phyloP scores from a whole-genome alignment of 768 basidiomycete genomes.

The Xanthoconium stramineum region DNA sequence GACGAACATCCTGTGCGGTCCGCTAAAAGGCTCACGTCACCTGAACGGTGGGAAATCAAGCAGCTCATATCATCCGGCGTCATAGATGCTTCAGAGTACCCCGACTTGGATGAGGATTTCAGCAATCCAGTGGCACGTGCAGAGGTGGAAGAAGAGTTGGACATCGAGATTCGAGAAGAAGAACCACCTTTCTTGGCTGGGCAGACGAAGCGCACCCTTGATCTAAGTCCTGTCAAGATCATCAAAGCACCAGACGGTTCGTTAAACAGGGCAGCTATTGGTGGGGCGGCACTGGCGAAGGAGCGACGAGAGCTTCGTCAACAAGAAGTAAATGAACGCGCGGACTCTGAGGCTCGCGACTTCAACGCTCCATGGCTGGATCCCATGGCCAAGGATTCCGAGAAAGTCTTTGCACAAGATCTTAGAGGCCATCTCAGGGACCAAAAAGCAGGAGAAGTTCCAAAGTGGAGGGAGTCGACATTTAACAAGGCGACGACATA shows the following conservation, averaged over 20 bases:
- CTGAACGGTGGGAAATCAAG: slow-evolving; percentile 99
- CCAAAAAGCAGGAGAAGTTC: slow-evolving; percentile 77
- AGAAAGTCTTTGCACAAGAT: slow-evolving; percentile 92
- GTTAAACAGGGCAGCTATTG: slow-evolving; percentile 90
- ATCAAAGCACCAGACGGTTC: slow-evolving; percentile 99
- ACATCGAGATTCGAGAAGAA: slow-evolving; percentile 95
- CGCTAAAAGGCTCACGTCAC: slow-evolving; percentile 89
- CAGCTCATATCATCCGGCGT: slow-evolving; percentile 96
- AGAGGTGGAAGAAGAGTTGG: slow-evolving; percentile 94
- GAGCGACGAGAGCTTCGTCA: slow-evolving; percentile 92
- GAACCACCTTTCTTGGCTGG: slow-evolving; percentile 95
- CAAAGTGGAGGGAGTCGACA: slow-evolving; percentile 88
- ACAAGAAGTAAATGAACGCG: slow-evolving; percentile 91
- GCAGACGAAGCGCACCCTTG: slow-evolving; percentile 92
- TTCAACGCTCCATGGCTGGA: slow-evolving; percentile 97
- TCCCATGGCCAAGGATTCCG: slow-evolving; percentile 88
- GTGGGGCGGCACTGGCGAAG: slow-evolving; percentile 90
- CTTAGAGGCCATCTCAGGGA: slow-evolving; percentile 77
- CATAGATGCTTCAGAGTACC: slow-evolving; percentile 89
- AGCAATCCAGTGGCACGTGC: slow-evolving; percentile 70
- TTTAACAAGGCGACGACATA: slow-evolving; percentile 96
- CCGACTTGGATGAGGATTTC: slow-evolving; percentile 87
- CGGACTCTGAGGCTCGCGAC: slow-evolving; percentile 91
- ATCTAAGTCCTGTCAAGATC: slow-evolving; percentile 96
- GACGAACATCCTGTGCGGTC: slow-evolving; percentile 57